These are phyloP conservation scores for Pythium monospermum DNA, from an alignment of 352 stramenopile genomes.

Conservation along the genomic window DNA sequence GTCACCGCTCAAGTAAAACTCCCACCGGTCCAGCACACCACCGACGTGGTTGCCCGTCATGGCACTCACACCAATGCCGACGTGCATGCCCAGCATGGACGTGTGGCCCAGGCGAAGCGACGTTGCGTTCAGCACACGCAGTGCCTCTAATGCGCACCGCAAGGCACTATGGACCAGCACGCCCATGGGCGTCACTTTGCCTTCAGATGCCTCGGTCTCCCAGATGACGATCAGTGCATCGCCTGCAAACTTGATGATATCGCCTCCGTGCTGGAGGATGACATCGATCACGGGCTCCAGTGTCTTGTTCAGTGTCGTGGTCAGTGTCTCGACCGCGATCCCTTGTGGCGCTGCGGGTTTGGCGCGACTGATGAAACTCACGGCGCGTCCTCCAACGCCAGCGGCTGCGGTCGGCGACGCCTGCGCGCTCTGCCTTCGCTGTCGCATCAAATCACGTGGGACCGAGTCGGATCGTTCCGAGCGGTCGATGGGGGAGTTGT, in stretches of 20 bases:
- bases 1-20: slow-evolving; percentile 83
- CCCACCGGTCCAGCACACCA: slow-evolving; percentile 76
- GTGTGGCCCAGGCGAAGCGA: slow-evolving; percentile 21
- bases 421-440: slow-evolving; percentile 27
- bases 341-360: slow-evolving; percentile 50
- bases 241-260: slow-evolving; percentile 84
- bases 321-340: slow-evolving; percentile 66
- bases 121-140: slow-evolving; percentile 33
- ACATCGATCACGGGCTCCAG: slow-evolving; percentile 75
- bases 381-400: not conserved
- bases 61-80: slow-evolving; percentile 73
- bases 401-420: not conserved
- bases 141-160: slow-evolving; percentile 50
- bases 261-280: slow-evolving; percentile 61
- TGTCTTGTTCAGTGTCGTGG: slow-evolving; percentile 73
- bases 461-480: slow-evolving; percentile 18
- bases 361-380: slow-evolving; percentile 46
- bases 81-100: slow-evolving; percentile 66
- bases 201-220: slow-evolving; percentile 53
- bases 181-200: slow-evolving; percentile 28
- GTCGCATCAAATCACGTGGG: slow-evolving; percentile 35
- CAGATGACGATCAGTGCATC: slow-evolving; percentile 81
- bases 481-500: slow-evolving; percentile 7
- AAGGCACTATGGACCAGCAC: slow-evolving; percentile 54
- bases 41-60: slow-evolving; percentile 80